These are phyloP conservation scores for Mycena polygramma DNA, from an alignment of 768 basidiomycete species.

Conservation along the genomic window DNA sequence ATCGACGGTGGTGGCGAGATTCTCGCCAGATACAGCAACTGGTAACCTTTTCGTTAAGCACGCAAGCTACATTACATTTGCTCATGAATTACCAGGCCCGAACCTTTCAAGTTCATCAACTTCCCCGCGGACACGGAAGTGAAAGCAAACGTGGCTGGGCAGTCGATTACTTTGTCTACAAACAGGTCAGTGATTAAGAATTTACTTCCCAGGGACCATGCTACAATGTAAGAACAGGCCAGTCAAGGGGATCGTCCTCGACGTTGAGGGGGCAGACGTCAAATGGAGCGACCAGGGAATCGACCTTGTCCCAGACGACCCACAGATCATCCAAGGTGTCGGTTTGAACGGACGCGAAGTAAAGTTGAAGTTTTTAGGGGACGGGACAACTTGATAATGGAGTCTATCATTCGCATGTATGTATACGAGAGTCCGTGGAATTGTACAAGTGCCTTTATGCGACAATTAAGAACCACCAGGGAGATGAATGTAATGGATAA, in stretches of 20 bases:
- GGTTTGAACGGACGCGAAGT: slow-evolving; percentile 79
- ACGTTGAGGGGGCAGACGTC: slow-evolving; percentile 78
- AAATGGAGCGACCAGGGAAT: slow-evolving; percentile 92
- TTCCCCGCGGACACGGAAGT: slow-evolving; percentile 83
- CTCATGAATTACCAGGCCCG: slow-evolving; percentile 74
- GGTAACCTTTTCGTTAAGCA: slow-evolving; percentile 57
- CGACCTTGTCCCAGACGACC: slow-evolving; percentile 90
- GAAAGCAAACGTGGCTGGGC: slow-evolving; percentile 68
- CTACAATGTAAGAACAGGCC: slow-evolving; percentile 57
- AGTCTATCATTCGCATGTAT: slow-evolving; percentile 24
- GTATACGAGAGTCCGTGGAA: slow-evolving; percentile 26
- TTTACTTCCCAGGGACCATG: neutral
- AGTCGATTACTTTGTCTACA: slow-evolving; percentile 68
- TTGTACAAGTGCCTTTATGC: slow-evolving; percentile 35
- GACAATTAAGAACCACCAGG: slow-evolving; percentile 31
- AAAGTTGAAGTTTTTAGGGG: slow-evolving; percentile 79
- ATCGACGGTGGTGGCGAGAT: slow-evolving; percentile 68
- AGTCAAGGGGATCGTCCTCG: slow-evolving; percentile 90
- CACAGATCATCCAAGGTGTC: slow-evolving; percentile 72
- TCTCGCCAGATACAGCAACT: slow-evolving; percentile 82
- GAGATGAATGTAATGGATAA: slow-evolving; percentile 32
- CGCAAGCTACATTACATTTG: neutral
- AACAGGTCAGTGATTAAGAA: slow-evolving; percentile 66
- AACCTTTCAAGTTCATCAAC: slow-evolving; percentile 92
- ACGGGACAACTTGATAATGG: slow-evolving; percentile 69